Evolutionary conservation across 805 yeast genomes (phyloP).

Genomic region (Maudiozyma pseudohumilis): DNA sequence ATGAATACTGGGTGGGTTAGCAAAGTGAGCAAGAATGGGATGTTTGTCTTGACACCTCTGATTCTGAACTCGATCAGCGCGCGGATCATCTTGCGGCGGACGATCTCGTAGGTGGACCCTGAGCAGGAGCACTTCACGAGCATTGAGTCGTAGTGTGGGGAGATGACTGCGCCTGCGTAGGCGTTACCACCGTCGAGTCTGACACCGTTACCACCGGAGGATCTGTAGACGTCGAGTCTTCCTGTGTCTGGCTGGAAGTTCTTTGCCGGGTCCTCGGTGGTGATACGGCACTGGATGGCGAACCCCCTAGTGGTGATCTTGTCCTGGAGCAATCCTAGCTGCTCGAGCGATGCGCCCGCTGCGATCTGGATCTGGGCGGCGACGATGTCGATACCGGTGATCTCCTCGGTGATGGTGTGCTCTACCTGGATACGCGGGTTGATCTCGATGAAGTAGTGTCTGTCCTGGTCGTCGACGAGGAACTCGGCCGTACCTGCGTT

Average conservation of each 20-base stretch:
- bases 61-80: slow-evolving; percentile 95
- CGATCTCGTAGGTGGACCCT: slow-evolving; percentile 94
- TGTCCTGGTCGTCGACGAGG: slow-evolving; percentile 81
- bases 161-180: slow-evolving; percentile 90
- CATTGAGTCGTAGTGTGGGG: slow-evolving; percentile 97
- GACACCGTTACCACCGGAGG: slow-evolving; percentile 99
- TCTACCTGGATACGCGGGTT: slow-evolving; percentile 98
- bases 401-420: slow-evolving; percentile 97
- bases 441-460: slow-evolving; percentile 96
- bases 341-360: slow-evolving; percentile 91
- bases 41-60: slow-evolving; percentile 98
- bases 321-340: slow-evolving; percentile 88
- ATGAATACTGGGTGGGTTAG: slow-evolving; percentile 85
- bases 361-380: slow-evolving; percentile 99
- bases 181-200: slow-evolving; percentile 98
- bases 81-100: slow-evolving; percentile 95
- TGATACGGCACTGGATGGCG: slow-evolving; percentile 98
- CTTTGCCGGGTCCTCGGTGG: slow-evolving; percentile 95
- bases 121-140: slow-evolving; percentile 94
- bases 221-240: slow-evolving; percentile 92
- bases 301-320: slow-evolving; percentile 93
- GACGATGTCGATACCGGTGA: slow-evolving; percentile 94
- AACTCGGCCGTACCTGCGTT: slow-evolving; percentile 99
- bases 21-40: slow-evolving; percentile 86
- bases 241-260: slow-evolving; percentile 98